These are phyloP conservation scores for Pouteria campechiana DNA, from an alignment of 179 eudicot genomes.

Conservation along the genomic window DNA sequence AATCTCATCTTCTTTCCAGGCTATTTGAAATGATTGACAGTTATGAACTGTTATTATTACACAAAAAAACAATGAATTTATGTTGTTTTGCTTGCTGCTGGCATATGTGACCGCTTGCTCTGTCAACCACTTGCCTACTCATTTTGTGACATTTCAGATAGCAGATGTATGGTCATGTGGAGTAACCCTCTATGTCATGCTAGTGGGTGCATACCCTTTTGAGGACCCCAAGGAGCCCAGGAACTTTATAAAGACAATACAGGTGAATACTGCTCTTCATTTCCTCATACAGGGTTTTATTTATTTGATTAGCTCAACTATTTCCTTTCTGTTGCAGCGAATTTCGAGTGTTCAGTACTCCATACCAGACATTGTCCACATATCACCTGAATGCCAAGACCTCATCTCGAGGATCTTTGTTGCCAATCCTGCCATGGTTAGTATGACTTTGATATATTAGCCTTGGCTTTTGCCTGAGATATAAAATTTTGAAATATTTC, in stretches of 20 bases:
- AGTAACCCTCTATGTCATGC: slow-evolving; percentile 88
- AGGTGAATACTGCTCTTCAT: slow-evolving; percentile 20
- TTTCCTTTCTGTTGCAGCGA: slow-evolving; percentile 33
- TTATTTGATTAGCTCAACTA: not conserved
- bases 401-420: slow-evolving; percentile 87
- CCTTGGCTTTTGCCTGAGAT: too few relatives aligned
- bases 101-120: too few relatives aligned
- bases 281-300: not conserved
- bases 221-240: slow-evolving; percentile 88
- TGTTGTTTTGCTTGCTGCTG: too few relatives aligned
- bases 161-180: slow-evolving; percentile 99
- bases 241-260: slow-evolving; percentile 72
- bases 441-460: too few relatives aligned
- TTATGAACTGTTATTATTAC: too few relatives aligned
- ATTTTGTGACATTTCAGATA: slow-evolving; percentile 43
- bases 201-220: slow-evolving; percentile 83
- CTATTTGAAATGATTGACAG: too few relatives aligned
- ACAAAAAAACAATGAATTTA: too few relatives aligned
- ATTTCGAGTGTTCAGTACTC: slow-evolving; percentile 70
- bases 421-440: slow-evolving; percentile 62
- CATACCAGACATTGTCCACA: slow-evolving; percentile 49
- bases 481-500: too few relatives aligned
- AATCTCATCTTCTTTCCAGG: too few relatives aligned
- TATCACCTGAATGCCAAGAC: slow-evolving; percentile 72
- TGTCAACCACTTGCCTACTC: too few relatives aligned